Evolutionary conservation across 768 basidiomycete species (phyloP).

Genomic region (Boletales sp.): DNA sequence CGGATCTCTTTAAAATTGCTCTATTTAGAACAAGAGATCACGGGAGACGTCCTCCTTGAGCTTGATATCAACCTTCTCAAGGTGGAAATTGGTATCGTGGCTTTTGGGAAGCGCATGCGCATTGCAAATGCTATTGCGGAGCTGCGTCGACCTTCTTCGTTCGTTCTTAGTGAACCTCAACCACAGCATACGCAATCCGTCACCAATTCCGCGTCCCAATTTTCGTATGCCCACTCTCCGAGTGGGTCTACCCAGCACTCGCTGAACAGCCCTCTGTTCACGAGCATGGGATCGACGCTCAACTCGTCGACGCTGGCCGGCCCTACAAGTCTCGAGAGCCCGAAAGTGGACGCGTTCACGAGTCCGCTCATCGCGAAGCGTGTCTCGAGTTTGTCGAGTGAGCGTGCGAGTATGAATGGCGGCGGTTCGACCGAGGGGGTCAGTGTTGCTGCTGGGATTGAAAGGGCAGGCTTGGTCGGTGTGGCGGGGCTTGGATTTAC

Average conservation of each 20-base stretch:
- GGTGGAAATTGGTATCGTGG: constrained; percentile 86
- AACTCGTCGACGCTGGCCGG: constrained; percentile 21
- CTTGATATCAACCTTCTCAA: constrained; percentile 91
- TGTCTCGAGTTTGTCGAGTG: constrained; percentile 26
- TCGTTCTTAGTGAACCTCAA: constrained; percentile 50
- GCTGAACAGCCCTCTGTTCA: constrained; percentile 37
- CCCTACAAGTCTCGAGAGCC: constrained; percentile 33
- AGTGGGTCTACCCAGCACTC: constrained; percentile 44
- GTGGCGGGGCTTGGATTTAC: constrained; percentile 25
- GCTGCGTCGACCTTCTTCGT: constrained; percentile 68
- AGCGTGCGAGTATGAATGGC: constrained; percentile 24
- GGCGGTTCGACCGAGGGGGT: constrained; percentile 20
- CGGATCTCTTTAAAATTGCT: neutral
- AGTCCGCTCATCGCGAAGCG: constrained; percentile 21
- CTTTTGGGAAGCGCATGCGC: constrained; percentile 91
- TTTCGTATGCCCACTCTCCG: constrained; percentile 32
- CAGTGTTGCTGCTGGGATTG: constrained; percentile 15
- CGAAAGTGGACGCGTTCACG: constrained; percentile 15
- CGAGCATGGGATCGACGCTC: constrained; percentile 29
- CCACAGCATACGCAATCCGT: constrained; percentile 32
- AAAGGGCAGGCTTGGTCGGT: constrained; percentile 18
- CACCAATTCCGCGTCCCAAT: constrained; percentile 26
- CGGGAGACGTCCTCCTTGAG: constrained; percentile 94
- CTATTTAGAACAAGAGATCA: constrained; percentile 90
- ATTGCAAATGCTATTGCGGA: constrained; percentile 93